Evolutionary conservation across 345 rosid genomes (phyloP).

Genomic region (Lepidium didymum): DNA sequence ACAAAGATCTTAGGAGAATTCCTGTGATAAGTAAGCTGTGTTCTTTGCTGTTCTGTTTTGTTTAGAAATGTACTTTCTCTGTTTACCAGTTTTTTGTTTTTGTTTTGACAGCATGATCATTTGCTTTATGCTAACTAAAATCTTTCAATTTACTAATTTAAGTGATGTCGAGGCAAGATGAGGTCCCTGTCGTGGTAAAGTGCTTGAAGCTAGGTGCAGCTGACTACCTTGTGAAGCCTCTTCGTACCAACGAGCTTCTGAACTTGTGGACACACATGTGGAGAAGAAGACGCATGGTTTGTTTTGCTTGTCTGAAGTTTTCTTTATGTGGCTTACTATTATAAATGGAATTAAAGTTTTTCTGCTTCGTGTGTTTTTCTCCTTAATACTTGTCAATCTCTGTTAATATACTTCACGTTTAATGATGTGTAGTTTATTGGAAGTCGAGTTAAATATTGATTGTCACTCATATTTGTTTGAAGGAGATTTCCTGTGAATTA

Average conservation of each 20-base stretch:
- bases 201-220: constrained; percentile 86
- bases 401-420: neutral
- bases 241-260: constrained; percentile 66
- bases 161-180: constrained; percentile 91
- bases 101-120: neutral
- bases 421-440: neutral
- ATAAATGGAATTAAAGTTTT: neutral
- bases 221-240: constrained; percentile 86
- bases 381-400: neutral
- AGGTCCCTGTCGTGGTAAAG: constrained; percentile 70
- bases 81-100: neutral
- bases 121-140: neutral
- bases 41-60: neutral
- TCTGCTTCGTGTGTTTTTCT: neutral
- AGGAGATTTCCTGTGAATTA: neutral
- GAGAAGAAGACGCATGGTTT: constrained; percentile 51
- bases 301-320: constrained; percentile 23
- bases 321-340: neutral
- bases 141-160: constrained; percentile 6
- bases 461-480: neutral
- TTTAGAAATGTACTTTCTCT: neutral
- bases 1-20: constrained; percentile 76
- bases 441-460: neutral
- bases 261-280: constrained; percentile 91
- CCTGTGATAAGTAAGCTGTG: constrained; percentile 88